Conservation (phyloP, 768 basidiomycete species). For the Pleurotus ostreatus region DNA sequence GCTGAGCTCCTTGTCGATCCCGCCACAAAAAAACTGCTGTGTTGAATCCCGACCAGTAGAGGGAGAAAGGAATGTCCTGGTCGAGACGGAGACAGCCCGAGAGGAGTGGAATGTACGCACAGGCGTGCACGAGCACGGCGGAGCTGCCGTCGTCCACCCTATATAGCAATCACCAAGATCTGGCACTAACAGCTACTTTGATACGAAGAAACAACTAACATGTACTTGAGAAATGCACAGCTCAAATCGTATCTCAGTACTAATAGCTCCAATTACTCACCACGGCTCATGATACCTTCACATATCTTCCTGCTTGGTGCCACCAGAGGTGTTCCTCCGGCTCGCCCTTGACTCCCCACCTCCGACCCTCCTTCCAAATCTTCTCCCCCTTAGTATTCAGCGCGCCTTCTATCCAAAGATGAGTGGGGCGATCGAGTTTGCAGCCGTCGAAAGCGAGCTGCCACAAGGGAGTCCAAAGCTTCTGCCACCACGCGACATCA, state of each 20-base stretch:
- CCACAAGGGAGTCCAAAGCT: constrained; percentile 74
- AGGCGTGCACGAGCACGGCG: constrained; percentile 70
- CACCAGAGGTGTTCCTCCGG: constrained; percentile 55
- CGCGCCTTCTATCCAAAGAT: constrained; percentile 40
- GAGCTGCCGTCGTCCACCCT: constrained; percentile 49
- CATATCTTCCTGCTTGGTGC: constrained; percentile 54
- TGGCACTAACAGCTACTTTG: no score
- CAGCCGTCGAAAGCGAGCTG: constrained; percentile 57
- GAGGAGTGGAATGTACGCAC: constrained; percentile 56
- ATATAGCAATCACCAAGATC: no score
- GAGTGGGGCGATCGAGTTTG: constrained; percentile 52
- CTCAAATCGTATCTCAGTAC: no score
- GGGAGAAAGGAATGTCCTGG: constrained; percentile 31
- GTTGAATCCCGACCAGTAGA: constrained; percentile 12
- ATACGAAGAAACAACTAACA: no score
- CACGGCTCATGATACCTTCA: constrained; percentile 29
- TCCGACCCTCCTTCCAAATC: constrained; percentile 43
- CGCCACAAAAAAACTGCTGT: constrained; percentile 5
- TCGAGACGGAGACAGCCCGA: constrained; percentile 31
- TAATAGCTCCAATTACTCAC: no score
- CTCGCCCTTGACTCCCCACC: constrained; percentile 50
- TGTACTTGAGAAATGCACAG: no score
- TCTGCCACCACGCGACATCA: constrained; percentile 70
- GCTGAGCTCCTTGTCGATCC: constrained; percentile 12
- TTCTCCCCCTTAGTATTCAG: constrained; percentile 25